These are phyloP conservation scores for Hermanozyma aechmeae DNA, from an alignment of 805 yeast genomes.

Conservation along the genomic window DNA sequence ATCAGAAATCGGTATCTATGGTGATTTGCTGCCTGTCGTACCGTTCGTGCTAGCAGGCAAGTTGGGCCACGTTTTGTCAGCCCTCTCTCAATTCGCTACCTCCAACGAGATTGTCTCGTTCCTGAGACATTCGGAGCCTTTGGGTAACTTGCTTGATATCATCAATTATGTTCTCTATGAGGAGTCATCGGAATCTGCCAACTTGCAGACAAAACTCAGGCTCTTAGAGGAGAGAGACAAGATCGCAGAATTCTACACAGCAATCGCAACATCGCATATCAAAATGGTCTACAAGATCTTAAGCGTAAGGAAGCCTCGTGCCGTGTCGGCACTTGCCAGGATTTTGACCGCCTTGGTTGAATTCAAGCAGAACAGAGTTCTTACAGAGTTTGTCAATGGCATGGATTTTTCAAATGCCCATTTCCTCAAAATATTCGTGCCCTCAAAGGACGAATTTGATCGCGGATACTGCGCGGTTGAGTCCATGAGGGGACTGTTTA, in stretches of 20 bases:
- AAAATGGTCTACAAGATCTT: constrained; percentile 64
- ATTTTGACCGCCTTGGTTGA: constrained; percentile 44
- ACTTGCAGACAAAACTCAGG: constrained; percentile 5
- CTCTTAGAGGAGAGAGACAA: constrained; percentile 11
- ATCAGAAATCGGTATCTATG: constrained; percentile 6
- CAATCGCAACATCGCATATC: constrained; percentile 45
- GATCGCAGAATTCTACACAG: constrained; percentile 34
- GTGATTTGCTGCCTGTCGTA: constrained; percentile 10
- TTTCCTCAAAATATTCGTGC: constrained; percentile 49
- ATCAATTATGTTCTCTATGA: constrained; percentile 11
- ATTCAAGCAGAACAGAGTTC: constrained; percentile 39
- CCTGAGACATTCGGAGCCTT: constrained; percentile 26
- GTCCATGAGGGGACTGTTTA: constrained; percentile 50
- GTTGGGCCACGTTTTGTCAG: constrained; percentile 23
- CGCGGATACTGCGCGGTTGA: constrained; percentile 19
- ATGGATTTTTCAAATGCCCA: constrained; percentile 62
- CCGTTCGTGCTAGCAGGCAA: constrained; percentile 18
- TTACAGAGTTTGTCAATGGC: constrained; percentile 49
- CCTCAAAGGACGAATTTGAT: constrained; percentile 35
- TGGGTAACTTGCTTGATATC: constrained; percentile 25
- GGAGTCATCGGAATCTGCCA: constrained; percentile 3
- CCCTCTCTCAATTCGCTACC: constrained; percentile 35
- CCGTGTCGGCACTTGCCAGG: constrained; percentile 52
- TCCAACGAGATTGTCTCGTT: constrained; percentile 45
- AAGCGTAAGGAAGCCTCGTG: constrained; percentile 45